Evolutionary conservation across 2,329 filamentous ascomycete genomes (phyloP), one percentile per base, ranked within the genome.

Genomic region (Clonostachys chloroleuca): DNA sequence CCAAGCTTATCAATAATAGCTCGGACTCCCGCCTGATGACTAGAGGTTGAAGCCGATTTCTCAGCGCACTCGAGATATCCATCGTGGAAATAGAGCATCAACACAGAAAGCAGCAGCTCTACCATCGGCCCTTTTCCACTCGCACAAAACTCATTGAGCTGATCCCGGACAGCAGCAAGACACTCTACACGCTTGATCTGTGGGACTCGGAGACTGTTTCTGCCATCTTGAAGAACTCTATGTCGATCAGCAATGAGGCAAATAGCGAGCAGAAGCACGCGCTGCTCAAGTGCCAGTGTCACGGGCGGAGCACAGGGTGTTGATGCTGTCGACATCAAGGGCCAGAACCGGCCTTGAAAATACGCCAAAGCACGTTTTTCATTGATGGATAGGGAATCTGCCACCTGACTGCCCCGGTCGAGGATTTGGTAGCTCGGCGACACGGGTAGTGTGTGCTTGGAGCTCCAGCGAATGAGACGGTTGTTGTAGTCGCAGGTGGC

Each of bases 81-180:
- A 24, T 69, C 66, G 16, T 68, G 57, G 9, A 73, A 68, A 49
- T 70, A 71, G 1, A 73, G 62, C 2, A 73, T 52, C 1, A 73
- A 56, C 18, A 73, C 70, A 4, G 68, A 67, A 30, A 72, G 65
- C 1, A 73, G 41, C 0, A 65, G 45, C 24, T 24, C 24, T 24
- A 24, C 24, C 24, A 24, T 24, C 7, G 24, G 24, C 24, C 24
- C 24, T 24, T 24, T 24, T 8, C 24, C 24, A 24, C 24, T 24
- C 24, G 24, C 24, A 12, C 16, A 61, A 0, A 60, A 59, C 9
- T 63, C 59, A 2, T 60, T 52, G 1, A 64, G 58, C 47, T 68
- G 55, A 8, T 65, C 59, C 2, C 62, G 55, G 5, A 66, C 49
- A 2, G 57, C 63, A 6, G 57, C 63, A 13, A 59, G 60, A 53